phyloP scores from a whole-genome alignment of 176 grass and related monocot species.

The Aegilops longissima region DNA sequence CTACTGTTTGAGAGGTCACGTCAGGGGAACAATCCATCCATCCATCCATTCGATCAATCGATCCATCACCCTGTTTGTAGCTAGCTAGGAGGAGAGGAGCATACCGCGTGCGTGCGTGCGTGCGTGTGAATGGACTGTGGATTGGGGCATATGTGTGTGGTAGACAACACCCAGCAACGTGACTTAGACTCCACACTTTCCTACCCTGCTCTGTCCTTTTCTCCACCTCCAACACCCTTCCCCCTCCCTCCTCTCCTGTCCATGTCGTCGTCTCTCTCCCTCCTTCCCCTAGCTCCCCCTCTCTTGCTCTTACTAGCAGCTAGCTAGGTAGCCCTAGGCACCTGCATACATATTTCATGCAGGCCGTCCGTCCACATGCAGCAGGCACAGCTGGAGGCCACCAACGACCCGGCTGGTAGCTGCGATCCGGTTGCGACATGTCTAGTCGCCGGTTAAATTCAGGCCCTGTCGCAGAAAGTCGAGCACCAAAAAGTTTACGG shows the following conservation, averaged over 20 bases:
- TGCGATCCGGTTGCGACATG: slow-evolving; percentile 23
- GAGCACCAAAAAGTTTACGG: not conserved
- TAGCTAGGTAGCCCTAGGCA: slow-evolving; percentile 12
- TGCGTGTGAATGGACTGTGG: slow-evolving; percentile 32
- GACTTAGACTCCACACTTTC: slow-evolving; percentile 68
- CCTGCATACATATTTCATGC: slow-evolving; percentile 38
- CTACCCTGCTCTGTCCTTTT: slow-evolving; percentile 45
- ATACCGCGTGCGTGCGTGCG: not conserved
- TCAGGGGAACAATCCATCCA: slow-evolving; percentile 76
- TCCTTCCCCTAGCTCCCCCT: too few relatives aligned
- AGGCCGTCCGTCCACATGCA: not conserved
- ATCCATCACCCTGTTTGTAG: slow-evolving; percentile 25
- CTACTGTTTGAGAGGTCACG: slow-evolving; percentile 57
- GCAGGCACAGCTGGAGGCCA: not conserved
- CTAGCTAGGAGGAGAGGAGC: not conserved
- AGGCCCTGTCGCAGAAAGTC: slow-evolving; percentile 4
- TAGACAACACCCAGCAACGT: slow-evolving; percentile 64
- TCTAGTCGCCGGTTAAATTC: slow-evolving; percentile 21
- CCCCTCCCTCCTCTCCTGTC: slow-evolving; percentile 23
- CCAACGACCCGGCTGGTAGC: not conserved
- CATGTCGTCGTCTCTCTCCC: not conserved
- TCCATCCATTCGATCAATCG: slow-evolving; percentile 32
- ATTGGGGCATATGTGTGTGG: not conserved
- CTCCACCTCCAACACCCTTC: slow-evolving; percentile 23
- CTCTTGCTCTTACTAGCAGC: not conserved